phyloP scores from a whole-genome alignment of 2,329 filamentous ascomycete genomes.

The Cladosporium oxysporum region DNA sequence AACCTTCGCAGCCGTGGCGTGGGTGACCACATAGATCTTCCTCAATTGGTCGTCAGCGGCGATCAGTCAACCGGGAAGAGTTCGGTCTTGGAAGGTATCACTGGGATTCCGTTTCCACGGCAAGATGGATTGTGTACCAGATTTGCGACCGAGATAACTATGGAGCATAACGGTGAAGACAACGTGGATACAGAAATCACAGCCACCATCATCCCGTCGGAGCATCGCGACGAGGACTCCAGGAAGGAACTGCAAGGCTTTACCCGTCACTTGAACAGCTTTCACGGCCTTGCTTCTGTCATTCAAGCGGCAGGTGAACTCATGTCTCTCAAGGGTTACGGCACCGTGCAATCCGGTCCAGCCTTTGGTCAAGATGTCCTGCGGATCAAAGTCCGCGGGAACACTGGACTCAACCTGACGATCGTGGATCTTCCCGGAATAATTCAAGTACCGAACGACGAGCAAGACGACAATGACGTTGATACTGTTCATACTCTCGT shows the following conservation, averaged over 20 bases:
- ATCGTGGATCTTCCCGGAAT: conserved; percentile 33
- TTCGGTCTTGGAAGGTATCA: too few species aligned
- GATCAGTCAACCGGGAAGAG: too few species aligned
- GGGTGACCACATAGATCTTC: conserved; percentile 30
- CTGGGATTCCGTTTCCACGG: conserved; percentile 32
- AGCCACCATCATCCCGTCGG: conserved; percentile 57
- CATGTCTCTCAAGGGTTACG: conserved; percentile 1
- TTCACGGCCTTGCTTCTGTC: neutral
- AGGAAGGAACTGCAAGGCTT: neutral
- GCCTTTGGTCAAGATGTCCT: conserved; percentile 25
- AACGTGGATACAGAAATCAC: conserved; percentile 64
- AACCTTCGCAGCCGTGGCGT: conserved; percentile 51
- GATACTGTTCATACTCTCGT: conserved; percentile 41
- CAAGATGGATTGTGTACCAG: neutral
- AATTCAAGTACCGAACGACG: conserved; percentile 29
- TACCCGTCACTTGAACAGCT: neutral
- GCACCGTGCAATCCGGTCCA: neutral
- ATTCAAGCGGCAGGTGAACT: neutral
- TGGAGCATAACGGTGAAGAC: conserved; percentile 49
- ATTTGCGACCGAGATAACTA: neutral
- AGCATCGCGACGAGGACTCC: conserved; percentile 28
- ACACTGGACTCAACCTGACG: conserved; percentile 25
- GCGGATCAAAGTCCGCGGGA: conserved; percentile 27
- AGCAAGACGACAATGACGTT: conserved; percentile 40
- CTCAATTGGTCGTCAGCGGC: conserved; percentile 49